Evolutionary conservation across 2,329 filamentous ascomycete genomes (phyloP).

Genomic region (Diaporthe humulicola): DNA sequence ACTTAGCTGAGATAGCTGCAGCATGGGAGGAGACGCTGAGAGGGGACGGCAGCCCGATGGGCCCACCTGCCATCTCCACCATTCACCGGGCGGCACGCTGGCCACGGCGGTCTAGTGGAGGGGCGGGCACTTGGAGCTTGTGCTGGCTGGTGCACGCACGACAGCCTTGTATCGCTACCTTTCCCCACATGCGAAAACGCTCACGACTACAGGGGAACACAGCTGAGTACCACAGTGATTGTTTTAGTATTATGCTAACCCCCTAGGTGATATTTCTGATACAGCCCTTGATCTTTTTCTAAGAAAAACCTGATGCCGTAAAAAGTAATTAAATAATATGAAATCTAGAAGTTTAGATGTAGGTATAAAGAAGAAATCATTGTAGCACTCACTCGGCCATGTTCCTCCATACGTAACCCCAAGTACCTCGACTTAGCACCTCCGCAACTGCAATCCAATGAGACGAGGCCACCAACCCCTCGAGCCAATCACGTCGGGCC

Average conservation of each 20-base stretch:
- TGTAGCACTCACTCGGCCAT: too few species aligned
- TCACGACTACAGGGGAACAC: too few species aligned
- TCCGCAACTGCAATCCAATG: constrained; percentile 17
- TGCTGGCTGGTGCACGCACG: constrained; percentile 19
- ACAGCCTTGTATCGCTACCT: constrained; percentile 26
- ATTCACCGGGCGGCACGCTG: constrained; percentile 27
- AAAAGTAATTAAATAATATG: too few species aligned
- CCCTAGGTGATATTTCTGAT: too few species aligned
- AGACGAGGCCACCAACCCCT: constrained; percentile 20
- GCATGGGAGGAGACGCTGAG: constrained; percentile 13
- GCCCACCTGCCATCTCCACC: constrained; percentile 22
- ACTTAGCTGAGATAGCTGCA: not conserved
- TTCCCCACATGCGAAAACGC: accelerated
- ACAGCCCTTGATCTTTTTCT: too few species aligned
- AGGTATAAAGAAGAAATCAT: too few species aligned
- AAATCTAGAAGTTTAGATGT: too few species aligned
- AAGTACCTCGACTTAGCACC: constrained; percentile 10
- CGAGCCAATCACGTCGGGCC: not conserved
- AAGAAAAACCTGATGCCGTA: too few species aligned
- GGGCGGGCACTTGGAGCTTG: constrained; percentile 26
- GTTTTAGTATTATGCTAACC: too few species aligned
- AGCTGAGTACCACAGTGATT: too few species aligned
- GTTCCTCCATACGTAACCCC: too few species aligned
- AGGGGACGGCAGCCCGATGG: constrained; percentile 23
- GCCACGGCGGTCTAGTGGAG: constrained; percentile 13